Percentiles rank a stretch among this genome's conserved stretches.
Evolutionary conservation across 257 asterid species (phyloP).

Genomic region (Ilex aquifolium): DNA sequence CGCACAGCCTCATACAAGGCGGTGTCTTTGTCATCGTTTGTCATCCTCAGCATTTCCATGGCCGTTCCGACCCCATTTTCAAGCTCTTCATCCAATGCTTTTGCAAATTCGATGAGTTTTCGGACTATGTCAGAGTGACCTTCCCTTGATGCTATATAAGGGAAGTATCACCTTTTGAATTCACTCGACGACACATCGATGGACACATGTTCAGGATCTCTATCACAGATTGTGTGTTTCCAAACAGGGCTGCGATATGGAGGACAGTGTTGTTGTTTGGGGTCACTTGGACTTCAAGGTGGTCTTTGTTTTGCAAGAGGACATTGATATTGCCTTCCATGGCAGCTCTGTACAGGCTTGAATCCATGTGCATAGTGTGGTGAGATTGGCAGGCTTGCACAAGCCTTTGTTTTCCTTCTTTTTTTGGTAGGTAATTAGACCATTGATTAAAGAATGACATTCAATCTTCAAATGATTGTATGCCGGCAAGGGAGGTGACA

Average conservation of each 20-base stretch:
- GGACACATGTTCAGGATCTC: neutral
- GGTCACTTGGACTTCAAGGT: constrained; percentile 8
- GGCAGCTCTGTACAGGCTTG: constrained; percentile 3
- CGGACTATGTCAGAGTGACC: neutral
- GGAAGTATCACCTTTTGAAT: constrained; percentile 14
- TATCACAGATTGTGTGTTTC: neutral
- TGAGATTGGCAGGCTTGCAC: neutral
- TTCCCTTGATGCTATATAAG: constrained; percentile 17
- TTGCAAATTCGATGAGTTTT: constrained; percentile 3
- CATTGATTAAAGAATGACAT: too few species aligned
- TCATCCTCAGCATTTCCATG: constrained; percentile 9
- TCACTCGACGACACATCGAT: neutral
- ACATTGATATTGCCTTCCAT: neutral
- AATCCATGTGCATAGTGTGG: constrained; percentile 3
- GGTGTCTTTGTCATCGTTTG: constrained; percentile 9
- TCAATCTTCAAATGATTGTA: too few species aligned
- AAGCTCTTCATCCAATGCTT: neutral
- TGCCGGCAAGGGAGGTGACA: too few species aligned
- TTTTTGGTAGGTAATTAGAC: too few species aligned
- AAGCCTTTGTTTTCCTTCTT: too few species aligned
- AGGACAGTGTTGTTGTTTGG: constrained; percentile 16
- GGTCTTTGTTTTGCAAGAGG: neutral
- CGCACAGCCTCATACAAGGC: constrained; percentile 19
- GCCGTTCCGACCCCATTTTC: neutral
- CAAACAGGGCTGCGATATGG: constrained; percentile 16